phyloP scores from a whole-genome alignment of 1,284 basidiomycete species.

The Golubevia pallescens region DNA sequence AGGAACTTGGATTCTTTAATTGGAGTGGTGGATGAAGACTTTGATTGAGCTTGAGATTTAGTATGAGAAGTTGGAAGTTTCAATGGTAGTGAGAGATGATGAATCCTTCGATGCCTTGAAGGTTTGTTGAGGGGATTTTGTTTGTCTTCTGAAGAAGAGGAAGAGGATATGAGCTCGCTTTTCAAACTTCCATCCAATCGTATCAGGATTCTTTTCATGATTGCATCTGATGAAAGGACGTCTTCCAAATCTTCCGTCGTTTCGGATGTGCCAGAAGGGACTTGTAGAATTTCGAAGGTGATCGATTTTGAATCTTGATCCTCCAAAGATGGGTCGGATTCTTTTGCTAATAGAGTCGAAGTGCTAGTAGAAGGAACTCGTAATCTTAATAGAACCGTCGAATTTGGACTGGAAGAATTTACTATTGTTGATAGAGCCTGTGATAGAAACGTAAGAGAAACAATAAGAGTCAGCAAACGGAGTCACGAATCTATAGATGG shows the following conservation, averaged over 20 bases:
- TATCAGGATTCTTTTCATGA: background rate
- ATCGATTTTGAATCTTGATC: background rate
- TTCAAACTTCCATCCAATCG: background rate
- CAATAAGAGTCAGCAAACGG: background rate
- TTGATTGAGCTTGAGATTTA: too few relatives aligned
- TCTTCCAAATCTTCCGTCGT: background rate
- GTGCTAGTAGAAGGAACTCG: background rate
- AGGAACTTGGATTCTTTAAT: too few relatives aligned
- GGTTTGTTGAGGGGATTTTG: too few relatives aligned
- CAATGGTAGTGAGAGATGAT: too few relatives aligned
- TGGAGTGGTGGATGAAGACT: too few relatives aligned
- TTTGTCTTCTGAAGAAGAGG: background rate
- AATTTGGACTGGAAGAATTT: background rate
- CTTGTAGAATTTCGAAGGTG: background rate
- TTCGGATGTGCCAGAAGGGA: background rate
- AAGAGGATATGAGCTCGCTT: background rate
- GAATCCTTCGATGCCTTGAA: too few relatives aligned
- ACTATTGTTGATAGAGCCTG: background rate
- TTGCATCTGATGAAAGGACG: background rate
- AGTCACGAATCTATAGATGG: background rate
- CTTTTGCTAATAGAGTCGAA: background rate
- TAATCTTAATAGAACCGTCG: background rate
- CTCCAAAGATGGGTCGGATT: background rate
- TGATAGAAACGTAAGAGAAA: background rate
- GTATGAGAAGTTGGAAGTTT: too few relatives aligned